These are phyloP conservation scores for Penicillium goetzii DNA, from an alignment of 495 filamentous ascomycete genomes.

Conservation along the genomic window DNA sequence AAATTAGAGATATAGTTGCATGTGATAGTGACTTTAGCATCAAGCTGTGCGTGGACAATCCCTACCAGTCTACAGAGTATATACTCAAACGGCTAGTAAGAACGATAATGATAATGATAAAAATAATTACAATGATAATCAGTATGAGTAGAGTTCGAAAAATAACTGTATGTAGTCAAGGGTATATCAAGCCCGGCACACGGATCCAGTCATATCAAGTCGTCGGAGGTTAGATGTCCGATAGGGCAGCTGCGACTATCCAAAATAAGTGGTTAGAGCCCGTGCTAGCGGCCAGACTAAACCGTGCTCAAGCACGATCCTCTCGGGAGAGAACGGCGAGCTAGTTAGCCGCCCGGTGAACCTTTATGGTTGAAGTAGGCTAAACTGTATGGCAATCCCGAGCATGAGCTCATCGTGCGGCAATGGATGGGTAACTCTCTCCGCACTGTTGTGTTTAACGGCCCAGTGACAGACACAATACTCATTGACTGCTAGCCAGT, in stretches of 20 bases:
- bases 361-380: conserved; percentile 14
- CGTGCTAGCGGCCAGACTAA: not conserved
- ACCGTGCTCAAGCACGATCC: conserved; percentile 5
- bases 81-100: not conserved
- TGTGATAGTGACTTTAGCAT: not conserved
- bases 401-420: conserved; percentile 25
- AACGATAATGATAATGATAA: not conserved
- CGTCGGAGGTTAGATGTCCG: conserved; percentile 5
- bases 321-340: conserved; percentile 33
- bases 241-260: not conserved
- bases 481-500: not conserved
- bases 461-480: not conserved
- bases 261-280: not conserved
- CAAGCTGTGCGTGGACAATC: not conserved
- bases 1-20: not conserved
- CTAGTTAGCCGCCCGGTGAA: conserved; percentile 27
- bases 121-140: not conserved
- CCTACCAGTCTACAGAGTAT: not conserved
- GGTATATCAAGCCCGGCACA: conserved; percentile 3
- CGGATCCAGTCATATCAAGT: conserved; percentile 5
- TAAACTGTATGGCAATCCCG: not conserved
- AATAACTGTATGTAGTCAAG: not conserved
- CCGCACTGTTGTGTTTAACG: not conserved
- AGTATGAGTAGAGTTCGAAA: not conserved
- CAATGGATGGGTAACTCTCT: not conserved